Evolutionary conservation across 441 rosid species (phyloP).

Genomic region (Metrosideros polymorpha): DNA sequence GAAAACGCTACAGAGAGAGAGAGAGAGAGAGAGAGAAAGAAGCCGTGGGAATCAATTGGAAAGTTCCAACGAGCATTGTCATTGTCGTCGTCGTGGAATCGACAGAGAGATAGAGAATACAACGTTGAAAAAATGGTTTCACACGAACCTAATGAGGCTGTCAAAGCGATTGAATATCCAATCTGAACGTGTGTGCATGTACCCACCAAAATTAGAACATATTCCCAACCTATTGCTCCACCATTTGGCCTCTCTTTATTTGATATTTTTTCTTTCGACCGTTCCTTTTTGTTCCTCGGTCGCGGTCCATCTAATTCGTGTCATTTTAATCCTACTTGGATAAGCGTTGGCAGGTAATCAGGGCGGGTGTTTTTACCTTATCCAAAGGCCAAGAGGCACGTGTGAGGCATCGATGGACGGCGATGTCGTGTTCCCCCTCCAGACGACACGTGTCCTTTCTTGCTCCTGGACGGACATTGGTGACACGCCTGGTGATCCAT

Average conservation of each 20-base stretch:
- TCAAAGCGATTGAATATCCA: neutral
- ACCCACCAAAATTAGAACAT: neutral
- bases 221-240: neutral
- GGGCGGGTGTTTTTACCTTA: neutral
- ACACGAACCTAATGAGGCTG: neutral
- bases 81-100: neutral
- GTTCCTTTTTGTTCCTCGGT: neutral
- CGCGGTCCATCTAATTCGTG: neutral
- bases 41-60: neutral
- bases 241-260: neutral
- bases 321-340: neutral
- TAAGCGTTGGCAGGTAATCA: neutral
- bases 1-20: rapidly evolving
- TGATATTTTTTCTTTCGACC: neutral
- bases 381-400: neutral
- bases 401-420: neutral
- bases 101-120: neutral
- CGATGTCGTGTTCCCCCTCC: neutral
- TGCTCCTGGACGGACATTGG: neutral
- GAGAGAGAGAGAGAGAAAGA: neutral
- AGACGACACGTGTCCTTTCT: neutral
- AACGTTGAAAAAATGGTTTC: neutral
- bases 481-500: neutral
- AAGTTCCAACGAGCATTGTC: neutral
- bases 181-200: neutral